Base-by-base conservation (phyloP, 768 basidiomycete genomes). In the Boletus patriciae region DNA sequence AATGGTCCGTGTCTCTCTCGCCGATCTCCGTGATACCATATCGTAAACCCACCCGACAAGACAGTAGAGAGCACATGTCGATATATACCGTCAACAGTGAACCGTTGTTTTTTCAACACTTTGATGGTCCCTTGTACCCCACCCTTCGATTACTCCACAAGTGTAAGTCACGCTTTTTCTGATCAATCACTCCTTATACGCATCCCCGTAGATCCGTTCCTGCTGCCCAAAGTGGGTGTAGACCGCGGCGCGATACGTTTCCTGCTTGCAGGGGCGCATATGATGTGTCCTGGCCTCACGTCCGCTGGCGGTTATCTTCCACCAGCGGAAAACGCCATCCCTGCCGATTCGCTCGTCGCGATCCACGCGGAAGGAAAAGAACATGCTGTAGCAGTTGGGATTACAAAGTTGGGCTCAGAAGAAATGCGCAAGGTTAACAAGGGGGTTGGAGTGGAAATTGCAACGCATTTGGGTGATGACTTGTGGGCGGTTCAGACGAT, bases 191-290 rank as follows among this genome's bases (percentile, higher is more conserved):
- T 33, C 37, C 34, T 50, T 4, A 59, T 38, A 36, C 43, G 21
- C 54, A 50, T n/a, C 36, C 54, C 3, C 21, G 12, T 72, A 99
- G 96, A 97, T 77, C 97, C 97, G 9, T 88, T 83, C 65, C 78
- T 98, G 61, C 82, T 98, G 33, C 93, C 95, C 6, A 85, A 81
- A 65, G 94, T 96, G 47, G 84, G 87, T 61, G 81, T 98, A 46
- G 97, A 99, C 78, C 88, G 96, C 49, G 97, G 97, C 47, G 97
- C 97, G 51, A 99, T 99, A 76, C 91, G 95, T 34, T 99, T 98
- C 75, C 82, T 99, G 38, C 84, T 99, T 45, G 88, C 86, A 12
- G 97, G 93, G 16, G 93, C 93, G 25, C 87, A 89, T 75, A 94
- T 96, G 90, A 96, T 96, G 93, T 94, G 90, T 64, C 97, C 97